Evolutionary conservation across 345 rosid genomes (phyloP).

Genomic region (Eucalyptus globulus): DNA sequence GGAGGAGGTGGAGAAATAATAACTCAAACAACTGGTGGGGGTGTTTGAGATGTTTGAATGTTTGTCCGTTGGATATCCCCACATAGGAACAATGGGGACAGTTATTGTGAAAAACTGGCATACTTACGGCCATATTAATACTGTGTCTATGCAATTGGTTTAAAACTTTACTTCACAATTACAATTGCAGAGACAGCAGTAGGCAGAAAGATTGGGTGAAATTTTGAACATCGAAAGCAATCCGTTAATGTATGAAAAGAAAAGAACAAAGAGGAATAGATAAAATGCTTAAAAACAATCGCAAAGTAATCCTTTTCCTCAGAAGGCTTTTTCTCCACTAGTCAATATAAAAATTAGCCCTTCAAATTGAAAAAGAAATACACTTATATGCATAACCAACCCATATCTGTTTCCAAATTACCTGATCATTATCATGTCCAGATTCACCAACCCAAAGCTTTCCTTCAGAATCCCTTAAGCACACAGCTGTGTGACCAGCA

Average conservation of each 20-base stretch:
- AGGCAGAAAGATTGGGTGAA: neutral
- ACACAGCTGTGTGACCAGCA: conserved; percentile 94
- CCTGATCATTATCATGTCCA: conserved; percentile 92
- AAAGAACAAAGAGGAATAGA: neutral
- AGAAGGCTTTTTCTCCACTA: neutral
- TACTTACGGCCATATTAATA: neutral
- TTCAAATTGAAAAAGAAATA: neutral
- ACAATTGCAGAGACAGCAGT: neutral
- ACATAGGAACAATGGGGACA: neutral
- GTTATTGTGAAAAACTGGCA: neutral
- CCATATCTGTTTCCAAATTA: neutral
- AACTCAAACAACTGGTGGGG: neutral
- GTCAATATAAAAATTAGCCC: neutral
- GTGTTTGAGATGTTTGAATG: neutral
- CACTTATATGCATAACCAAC: neutral
- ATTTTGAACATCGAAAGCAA: neutral
- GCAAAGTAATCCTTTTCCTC: neutral
- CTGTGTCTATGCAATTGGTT: neutral
- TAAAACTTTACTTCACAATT: neutral
- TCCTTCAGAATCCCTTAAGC: conserved; percentile 84
- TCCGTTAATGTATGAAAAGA: neutral
- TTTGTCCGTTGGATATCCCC: neutral
- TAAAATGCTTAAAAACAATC: neutral
- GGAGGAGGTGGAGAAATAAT: neutral
- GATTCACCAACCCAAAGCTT: conserved; percentile 97